Base-by-base conservation (phyloP, 2,329 filamentous ascomycete genomes). In the Piedraia hortae region DNA sequence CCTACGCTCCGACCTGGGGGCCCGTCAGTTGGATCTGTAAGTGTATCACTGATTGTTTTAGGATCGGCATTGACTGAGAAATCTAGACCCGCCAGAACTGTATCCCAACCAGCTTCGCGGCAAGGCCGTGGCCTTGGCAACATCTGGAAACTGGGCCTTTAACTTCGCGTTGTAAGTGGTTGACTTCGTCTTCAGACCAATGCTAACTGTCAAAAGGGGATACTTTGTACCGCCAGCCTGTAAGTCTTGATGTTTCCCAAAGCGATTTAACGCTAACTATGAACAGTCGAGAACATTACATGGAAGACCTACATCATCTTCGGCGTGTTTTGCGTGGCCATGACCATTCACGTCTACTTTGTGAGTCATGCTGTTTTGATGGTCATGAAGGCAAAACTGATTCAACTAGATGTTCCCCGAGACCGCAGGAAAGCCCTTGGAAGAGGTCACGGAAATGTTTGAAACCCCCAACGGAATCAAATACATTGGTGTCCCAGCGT, bases 381-480 rank as follows among this genome's bases (percentile, higher is more conserved):
- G 75, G 44, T 77, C 20, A 3, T 17, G 16, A 9, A 17, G 9
- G 16, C 16, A 7, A 17, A 17, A 7, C 7, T 17, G 16, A 20
- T 11, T 54, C n/a, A n/a, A n/a, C n/a, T n/a, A n/a, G n/a, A n/a
- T n/a, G 7, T 63, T 62, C 32, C 68, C 67, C 0, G 59, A 75
- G 44, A 78, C 27, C 4, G 22, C 26, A 7, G 26, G 27, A 5
- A 29, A 27, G 21, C 26, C 27, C n/a, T 23, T 29, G 1, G 72
- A 80, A 37, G 70, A 80, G 38, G 66, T 77, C 42, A 69, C 73
- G 31, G 60, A 61, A 8, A 65, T 78, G 30, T 80, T 80, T 39
- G 53, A 47, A 21, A 35, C 38, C 25, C 37, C 39, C 3, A 30
- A 34, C 8, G 41, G 42, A 11, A 34, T 40, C 19, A 34, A 31